Evolutionary conservation across 176 grass and related monocot genomes (phyloP), one percentile per base, ranked within the genome.

Genomic region (Elaeis guineensis): DNA sequence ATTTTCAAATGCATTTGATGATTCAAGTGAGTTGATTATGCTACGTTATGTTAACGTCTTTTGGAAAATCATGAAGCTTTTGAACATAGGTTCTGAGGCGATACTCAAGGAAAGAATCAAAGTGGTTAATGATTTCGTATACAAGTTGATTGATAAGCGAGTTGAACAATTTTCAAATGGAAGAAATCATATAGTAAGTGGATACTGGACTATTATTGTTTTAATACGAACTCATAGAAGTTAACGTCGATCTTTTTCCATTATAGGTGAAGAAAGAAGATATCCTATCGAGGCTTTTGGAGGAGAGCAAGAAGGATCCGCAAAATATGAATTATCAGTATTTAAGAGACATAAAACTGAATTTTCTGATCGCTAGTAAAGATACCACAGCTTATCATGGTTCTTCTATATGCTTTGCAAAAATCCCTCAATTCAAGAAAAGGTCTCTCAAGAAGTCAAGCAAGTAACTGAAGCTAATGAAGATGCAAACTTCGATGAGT

Each of bases 361-460:
- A 63, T 72, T 79, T 90, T 0, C 78, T 85, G 22, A 73, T 90
- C 20, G 86, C 82, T 6, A 78, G 86, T 16, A 90, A 85, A 73
- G 86, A 85, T 56, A 73, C 82, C 4, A 82, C 82, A 0, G 82
- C 86, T 75, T 90, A 0, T 20, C 86, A 16, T 85, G 86, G 86
- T 90, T 90, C 63, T 58, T 90, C 22, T 85, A 76, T 71, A 79
- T 82, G 86, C 52, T 78, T 23, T 85, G 86, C 86, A 79, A 72
- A 63, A 63, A 90, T 52, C 78, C 86, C 44, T 53, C 71, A 0
- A 55, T 76, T 21, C 86, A 85, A 69, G 75, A 82, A 8, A 90
- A 30, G 78, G 29, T 90, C 1, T 62, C 6, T 8, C 16, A 51
- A 5, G 90, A 95, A 55, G 79, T 57, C 22, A 68, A 2, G 0